Percentiles rank a stretch among this genome's conserved stretches.
Conservation (phyloP, 1,284 basidiomycete genomes). For the Melampsora americana region DNA sequence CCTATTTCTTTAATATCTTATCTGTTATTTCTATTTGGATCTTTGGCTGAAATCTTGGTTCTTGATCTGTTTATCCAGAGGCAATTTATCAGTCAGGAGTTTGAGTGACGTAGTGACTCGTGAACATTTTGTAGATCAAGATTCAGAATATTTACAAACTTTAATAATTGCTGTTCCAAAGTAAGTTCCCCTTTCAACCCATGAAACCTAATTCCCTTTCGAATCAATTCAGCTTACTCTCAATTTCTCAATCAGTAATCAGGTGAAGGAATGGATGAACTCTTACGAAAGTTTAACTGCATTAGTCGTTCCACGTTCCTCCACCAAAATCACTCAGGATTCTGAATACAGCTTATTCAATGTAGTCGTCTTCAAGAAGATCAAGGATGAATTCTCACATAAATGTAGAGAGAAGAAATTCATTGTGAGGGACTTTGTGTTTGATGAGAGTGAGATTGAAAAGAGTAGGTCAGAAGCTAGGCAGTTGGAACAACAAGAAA, state of each 20-base stretch:
- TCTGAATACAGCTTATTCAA: slow-evolving; percentile 83
- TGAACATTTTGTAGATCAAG: slow-evolving; percentile 70
- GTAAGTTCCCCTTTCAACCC: slow-evolving; percentile 58
- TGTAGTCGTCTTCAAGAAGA: slow-evolving; percentile 85
- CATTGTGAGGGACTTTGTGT: slow-evolving; percentile 89
- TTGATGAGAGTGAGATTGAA: slow-evolving; percentile 75
- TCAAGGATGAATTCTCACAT: slow-evolving; percentile 87
- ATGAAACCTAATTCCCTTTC: background rate
- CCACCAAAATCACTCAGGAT: slow-evolving; percentile 62
- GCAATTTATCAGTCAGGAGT: slow-evolving; percentile 85
- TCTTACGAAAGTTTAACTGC: slow-evolving; percentile 82
- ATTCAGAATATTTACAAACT: slow-evolving; percentile 92
- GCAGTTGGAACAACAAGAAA: slow-evolving; percentile 78
- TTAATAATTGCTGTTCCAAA: slow-evolving; percentile 89
- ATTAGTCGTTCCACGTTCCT: slow-evolving; percentile 95
- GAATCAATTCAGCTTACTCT: background rate
- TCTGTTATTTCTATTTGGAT: background rate
- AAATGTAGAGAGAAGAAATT: slow-evolving; percentile 97
- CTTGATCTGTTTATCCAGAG: slow-evolving; percentile 59
- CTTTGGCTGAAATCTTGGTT: background rate
- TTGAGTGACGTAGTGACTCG: slow-evolving; percentile 79
- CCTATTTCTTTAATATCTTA: background rate
- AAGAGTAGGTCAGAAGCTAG: slow-evolving; percentile 80
- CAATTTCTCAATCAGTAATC: slow-evolving; percentile 61
- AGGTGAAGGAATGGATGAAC: slow-evolving; percentile 79